Base-by-base conservation (phyloP, 768 basidiomycete species). In the Candolleomyces aberdarensis region DNA sequence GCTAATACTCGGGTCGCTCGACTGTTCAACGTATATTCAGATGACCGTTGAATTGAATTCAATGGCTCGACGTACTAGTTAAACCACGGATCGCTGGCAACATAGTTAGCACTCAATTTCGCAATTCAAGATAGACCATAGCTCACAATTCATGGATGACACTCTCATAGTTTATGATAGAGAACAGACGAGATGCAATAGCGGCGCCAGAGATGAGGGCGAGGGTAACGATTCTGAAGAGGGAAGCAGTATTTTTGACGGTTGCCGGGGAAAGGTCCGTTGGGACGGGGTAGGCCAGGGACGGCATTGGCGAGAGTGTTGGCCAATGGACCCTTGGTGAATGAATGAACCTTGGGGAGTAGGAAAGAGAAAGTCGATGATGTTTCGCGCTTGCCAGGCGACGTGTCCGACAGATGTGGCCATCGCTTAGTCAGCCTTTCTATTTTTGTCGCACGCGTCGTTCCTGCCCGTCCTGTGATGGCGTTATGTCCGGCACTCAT, bases 81-180 rank as follows among this genome's bases (percentile, higher is more conserved):
- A 77, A 99, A 98, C 97, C 97, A 98, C 65, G 96, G 94, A 71
- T 97, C 96, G 71, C 95, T 96, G 70, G 43, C 8, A 31, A 53
- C 57, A 60, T 17, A 56, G 19, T 56, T 54, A 39, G 51, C 66
- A 62, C 67, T 52, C 44, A 64, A 52, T 58, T 56, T 26, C 22
- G 29, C 53, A 59, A 60, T 56, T 40, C 20, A 64, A 10, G 62
- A 39, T 5, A 36, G 44, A 56, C 22, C 50, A 17, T 51, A 53
- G 84, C 94, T 67, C 65, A 97, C 95, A 98, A 98, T 81, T 98
- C 97, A 75, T 98, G 96, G 68, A 99, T 98, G 69, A 99, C 94
- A 82, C 94, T 96, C 79, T 99, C 97, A 72, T 97, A 98, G 67
- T 98, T 93, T 64, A 98, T 79, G 68, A 99, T 97, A 64, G 97